phyloP scores from a whole-genome alignment of 2,329 filamentous ascomycete species.

The Allantophomopsis cytisporea region DNA sequence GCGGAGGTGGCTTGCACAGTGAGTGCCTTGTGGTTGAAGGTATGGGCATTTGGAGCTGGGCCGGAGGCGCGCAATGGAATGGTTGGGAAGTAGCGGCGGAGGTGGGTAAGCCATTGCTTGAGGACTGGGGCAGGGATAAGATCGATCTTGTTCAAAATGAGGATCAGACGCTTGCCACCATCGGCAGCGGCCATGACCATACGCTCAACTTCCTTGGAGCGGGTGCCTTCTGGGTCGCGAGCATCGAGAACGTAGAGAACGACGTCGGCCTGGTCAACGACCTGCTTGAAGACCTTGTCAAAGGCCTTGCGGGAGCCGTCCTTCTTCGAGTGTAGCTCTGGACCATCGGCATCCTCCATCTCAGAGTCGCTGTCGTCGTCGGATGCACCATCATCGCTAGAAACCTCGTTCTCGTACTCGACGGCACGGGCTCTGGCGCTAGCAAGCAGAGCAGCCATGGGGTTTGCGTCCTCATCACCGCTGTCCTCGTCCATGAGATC shows the following conservation, averaged over 20 bases:
- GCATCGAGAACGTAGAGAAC: slow-evolving; percentile 89
- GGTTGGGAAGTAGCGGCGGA: slow-evolving; percentile 83
- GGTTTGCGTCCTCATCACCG: slow-evolving; percentile 58
- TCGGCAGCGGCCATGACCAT: slow-evolving; percentile 79
- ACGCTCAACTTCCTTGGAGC: slow-evolving; percentile 82
- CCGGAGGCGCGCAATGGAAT: slow-evolving; percentile 76
- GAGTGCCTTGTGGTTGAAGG: slow-evolving; percentile 83
- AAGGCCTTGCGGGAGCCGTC: slow-evolving; percentile 73
- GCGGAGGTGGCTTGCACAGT: slow-evolving; percentile 77
- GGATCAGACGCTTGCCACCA: slow-evolving; percentile 75
- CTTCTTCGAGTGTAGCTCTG: slow-evolving; percentile 32
- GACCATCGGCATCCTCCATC: slow-evolving; percentile 30
- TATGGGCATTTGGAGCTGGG: slow-evolving; percentile 72
- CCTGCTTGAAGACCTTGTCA: slow-evolving; percentile 92
- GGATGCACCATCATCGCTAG: slow-evolving; percentile 36
- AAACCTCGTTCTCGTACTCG: slow-evolving; percentile 46
- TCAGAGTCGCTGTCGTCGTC: slow-evolving; percentile 35
- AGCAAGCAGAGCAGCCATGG: slow-evolving; percentile 82
- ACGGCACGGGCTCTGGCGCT: slow-evolving; percentile 69
- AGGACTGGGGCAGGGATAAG: slow-evolving; percentile 72
- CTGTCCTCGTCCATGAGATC: slow-evolving; percentile 38
- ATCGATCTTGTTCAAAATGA: slow-evolving; percentile 93
- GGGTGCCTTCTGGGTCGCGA: slow-evolving; percentile 78
- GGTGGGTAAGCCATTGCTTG: slow-evolving; percentile 70
- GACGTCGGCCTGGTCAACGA: slow-evolving; percentile 80